Base-by-base conservation (phyloP, 768 basidiomycete genomes). In the Fibroporia radiculosa region DNA sequence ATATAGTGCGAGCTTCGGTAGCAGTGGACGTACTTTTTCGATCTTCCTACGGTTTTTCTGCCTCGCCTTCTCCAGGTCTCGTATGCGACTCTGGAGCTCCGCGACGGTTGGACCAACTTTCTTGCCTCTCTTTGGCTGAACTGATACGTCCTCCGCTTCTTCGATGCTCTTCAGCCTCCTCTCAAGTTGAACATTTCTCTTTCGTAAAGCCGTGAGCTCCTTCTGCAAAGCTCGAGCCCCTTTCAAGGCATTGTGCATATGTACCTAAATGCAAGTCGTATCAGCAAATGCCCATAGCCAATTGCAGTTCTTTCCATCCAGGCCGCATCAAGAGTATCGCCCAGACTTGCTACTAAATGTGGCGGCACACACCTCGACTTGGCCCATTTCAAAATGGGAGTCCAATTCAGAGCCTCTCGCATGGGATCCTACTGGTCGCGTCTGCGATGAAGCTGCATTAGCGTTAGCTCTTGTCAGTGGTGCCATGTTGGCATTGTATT, bases 11-110 rank as follows among this genome's bases (percentile, higher is more conserved):
- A 10, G 7, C 5, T 26, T 16, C 8, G 28, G 22, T 11, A 10
- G 18, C 23, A 22, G 32, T 25, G 6, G 18, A 44, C 49, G 4
- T 38, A 59, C 60, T 34, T 56, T 46, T 7, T 52, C 44, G 0
- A 61, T 51, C 31, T 40, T 53, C 48, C 43, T 53, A 35, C 52
- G 58, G 31, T 57, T 49, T 32, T 56, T 57, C 47, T 48, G 40
- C 25, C 49, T 47, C 3, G 46, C 46, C 54, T 56, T 57, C 47
- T 65, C 56, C 27, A 63, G 36, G 10, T 44, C 45, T n/a, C 33
- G 40, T 1, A 63, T 53, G 35, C 56, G 50, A 7, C 33, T 44
- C 39, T 53, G 49, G 36, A 64, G 48, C 16, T 32, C 40, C 7
- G 45, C 10, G 2, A 39, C 42, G 4, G 26, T 54, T 6, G 49